Evolutionary conservation across 2,329 filamentous ascomycete species (phyloP), one percentile per base, ranked within the genome.

Genomic region (Chlorencoelia australis): DNA sequence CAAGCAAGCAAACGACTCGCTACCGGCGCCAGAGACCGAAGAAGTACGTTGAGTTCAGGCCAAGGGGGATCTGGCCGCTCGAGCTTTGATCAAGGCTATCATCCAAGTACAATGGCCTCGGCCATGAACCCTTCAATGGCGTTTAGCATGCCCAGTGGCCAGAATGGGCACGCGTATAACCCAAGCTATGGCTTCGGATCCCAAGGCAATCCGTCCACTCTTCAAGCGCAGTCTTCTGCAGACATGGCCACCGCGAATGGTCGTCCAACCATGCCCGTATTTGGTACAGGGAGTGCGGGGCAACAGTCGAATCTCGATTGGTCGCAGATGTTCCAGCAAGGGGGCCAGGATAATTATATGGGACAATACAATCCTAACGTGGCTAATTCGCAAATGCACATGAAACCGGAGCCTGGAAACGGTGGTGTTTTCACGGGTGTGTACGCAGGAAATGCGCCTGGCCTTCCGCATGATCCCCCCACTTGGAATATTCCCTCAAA

Each of bases 291-390:
- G 50, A 71, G 70, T 62, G 43, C 40, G 37, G 63, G 69, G 61
- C 69, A 70, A 60, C 73, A 77, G 62, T 68, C 72, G 58, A 62
- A 70, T 66, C 65, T 81, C 40, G 80, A 85, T 64, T 86, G 81
- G 81, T 72, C 79, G 55, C 73, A 80, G 59, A 82, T 86, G 75
- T 84, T 84, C 67, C 79, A 79, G 66, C 62, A 77, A 66, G 77
- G 76, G 71, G 69, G 73, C 65, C 73, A 79, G 62, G 67, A 75
- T 62, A 66, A 69, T 61, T 77, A 74, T 63, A 71, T 73, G 66
- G 72, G 67, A 31, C 39, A 37, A 16, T 53, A 50, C 35, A 45
- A 44, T 27, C 33, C 78, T 69, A 79, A 79, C 68, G 67, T 72
- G 70, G 69, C 71, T 61, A 71, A 78, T 65, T 75, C 68, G 61